Evolutionary conservation across 257 asterid genomes (phyloP).

Genomic region (Linaria vulgaris): DNA sequence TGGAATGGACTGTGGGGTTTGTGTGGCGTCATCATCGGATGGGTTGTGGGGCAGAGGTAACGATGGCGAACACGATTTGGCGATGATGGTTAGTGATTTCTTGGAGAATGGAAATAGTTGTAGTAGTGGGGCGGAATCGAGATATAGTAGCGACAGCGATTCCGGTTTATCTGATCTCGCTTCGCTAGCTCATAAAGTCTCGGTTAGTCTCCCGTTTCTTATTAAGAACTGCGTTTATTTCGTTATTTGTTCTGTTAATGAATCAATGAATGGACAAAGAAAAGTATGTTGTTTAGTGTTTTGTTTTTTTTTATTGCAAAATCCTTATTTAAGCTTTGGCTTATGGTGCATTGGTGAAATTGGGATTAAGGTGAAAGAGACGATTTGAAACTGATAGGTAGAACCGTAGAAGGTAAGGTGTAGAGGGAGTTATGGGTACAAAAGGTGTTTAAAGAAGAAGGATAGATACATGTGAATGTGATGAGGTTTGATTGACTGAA

Average conservation of each 20-base stretch:
- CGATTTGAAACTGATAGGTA: too few relatives aligned
- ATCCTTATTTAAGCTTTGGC: too few relatives aligned
- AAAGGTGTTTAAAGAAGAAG: too few relatives aligned
- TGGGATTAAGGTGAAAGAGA: too few relatives aligned
- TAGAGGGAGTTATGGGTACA: too few relatives aligned
- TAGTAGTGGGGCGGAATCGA: slow-evolving; percentile 55
- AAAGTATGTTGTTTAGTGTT: too few relatives aligned
- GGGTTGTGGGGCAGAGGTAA: slow-evolving; percentile 50
- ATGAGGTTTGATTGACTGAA: too few relatives aligned
- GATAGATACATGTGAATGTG: too few relatives aligned
- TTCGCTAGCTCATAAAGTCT: slow-evolving; percentile 63
- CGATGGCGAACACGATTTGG: slow-evolving; percentile 79
- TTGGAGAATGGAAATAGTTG: slow-evolving; percentile 63
- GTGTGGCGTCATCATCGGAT: slow-evolving; percentile 37
- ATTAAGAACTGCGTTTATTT: not conserved
- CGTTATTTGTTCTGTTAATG: not conserved
- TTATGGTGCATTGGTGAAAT: too few relatives aligned
- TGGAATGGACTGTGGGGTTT: slow-evolving; percentile 58
- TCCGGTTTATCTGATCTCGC: slow-evolving; percentile 53
- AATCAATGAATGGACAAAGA: too few relatives aligned
- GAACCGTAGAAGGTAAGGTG: too few relatives aligned
- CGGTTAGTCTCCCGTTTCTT: slow-evolving; percentile 39
- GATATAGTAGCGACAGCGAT: slow-evolving; percentile 76
- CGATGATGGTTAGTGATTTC: slow-evolving; percentile 75
- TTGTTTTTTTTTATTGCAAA: too few relatives aligned